phyloP scores from a whole-genome alignment of 2,329 filamentous ascomycete species.

The Curvularia verruculosa region DNA sequence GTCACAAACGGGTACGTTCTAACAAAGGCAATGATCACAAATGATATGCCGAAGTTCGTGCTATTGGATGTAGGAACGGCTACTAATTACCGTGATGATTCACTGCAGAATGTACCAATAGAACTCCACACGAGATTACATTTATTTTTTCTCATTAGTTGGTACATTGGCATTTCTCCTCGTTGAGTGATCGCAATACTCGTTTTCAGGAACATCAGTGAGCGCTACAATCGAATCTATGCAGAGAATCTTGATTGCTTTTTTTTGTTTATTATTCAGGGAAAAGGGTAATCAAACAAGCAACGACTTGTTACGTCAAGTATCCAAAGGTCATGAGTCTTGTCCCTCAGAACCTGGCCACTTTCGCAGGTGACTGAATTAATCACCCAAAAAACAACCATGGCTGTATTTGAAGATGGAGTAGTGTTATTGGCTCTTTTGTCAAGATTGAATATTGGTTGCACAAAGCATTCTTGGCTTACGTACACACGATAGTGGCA shows the following conservation, averaged over 20 bases:
- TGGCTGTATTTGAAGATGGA: not conserved
- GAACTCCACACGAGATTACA: too few relatives aligned
- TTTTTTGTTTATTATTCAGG: too few relatives aligned
- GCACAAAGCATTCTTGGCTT: not conserved
- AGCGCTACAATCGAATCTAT: not conserved
- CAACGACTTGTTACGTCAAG: not conserved
- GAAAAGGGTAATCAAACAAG: not conserved
- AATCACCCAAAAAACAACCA: not conserved
- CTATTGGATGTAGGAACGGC: too few relatives aligned
- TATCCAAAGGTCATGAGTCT: not conserved
- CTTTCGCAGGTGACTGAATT: not conserved
- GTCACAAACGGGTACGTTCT: too few relatives aligned
- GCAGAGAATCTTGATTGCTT: not conserved
- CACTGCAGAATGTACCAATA: too few relatives aligned
- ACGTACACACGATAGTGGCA: not conserved
- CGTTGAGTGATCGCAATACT: too few relatives aligned
- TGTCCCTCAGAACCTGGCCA: not conserved
- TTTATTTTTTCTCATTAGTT: too few relatives aligned
- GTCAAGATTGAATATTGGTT: not conserved
- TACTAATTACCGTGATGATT: too few relatives aligned
- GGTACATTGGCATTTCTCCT: too few relatives aligned
- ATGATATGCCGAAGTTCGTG: too few relatives aligned
- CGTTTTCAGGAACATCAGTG: too few relatives aligned
- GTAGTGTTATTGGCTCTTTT: not conserved
- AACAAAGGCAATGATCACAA: too few relatives aligned